phyloP scores from a whole-genome alignment of 2,329 filamentous ascomycete species.

The Blastomyces gilchristii region DNA sequence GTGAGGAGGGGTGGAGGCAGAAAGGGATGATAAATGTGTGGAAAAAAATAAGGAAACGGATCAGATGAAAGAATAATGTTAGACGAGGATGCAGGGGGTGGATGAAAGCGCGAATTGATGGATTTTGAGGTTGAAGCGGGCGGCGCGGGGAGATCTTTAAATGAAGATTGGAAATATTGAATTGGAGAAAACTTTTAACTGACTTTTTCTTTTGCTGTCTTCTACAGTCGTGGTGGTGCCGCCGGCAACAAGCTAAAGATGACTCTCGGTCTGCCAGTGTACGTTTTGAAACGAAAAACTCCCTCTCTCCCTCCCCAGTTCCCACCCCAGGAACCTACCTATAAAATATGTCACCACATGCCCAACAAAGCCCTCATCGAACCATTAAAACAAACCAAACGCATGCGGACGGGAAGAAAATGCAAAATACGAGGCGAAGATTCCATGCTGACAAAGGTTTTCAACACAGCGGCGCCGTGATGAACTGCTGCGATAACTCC shows the following conservation, averaged over 20 bases:
- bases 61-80: neutral
- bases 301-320: slow-evolving; percentile 7
- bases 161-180: neutral
- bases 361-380: neutral
- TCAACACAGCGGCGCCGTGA: slow-evolving; percentile 73
- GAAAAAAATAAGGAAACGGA: neutral
- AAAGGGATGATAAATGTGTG: neutral
- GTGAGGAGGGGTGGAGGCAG: neutral
- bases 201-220: slow-evolving; percentile 20
- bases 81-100: neutral
- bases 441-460: neutral
- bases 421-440: neutral
- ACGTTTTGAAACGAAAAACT: slow-evolving; percentile 43
- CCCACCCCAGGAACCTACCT: neutral
- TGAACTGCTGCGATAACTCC: slow-evolving; percentile 99
- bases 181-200: slow-evolving; percentile 12
- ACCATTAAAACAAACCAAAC: neutral
- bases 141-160: neutral
- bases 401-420: neutral
- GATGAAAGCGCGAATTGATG: neutral
- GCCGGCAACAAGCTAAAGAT: slow-evolving; percentile 99
- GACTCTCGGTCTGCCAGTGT: slow-evolving; percentile 99
- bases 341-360: neutral
- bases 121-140: neutral
- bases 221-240: slow-evolving; percentile 63